phyloP scores from a whole-genome alignment of 352 stramenopile genomes.

The Globisporangium yorkense region DNA sequence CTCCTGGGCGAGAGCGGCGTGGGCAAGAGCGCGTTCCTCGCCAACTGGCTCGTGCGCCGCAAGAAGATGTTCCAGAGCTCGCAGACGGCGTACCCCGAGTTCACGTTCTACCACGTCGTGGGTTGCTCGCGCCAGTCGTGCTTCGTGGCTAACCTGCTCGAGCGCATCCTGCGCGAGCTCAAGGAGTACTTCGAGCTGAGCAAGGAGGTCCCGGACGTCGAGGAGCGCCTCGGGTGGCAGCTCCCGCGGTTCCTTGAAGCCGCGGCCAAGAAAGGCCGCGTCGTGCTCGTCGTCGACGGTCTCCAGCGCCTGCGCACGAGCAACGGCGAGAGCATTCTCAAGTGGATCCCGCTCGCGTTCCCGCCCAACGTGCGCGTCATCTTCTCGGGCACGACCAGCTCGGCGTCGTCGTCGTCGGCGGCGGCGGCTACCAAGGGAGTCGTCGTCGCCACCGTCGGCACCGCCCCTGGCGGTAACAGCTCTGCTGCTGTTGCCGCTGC shows the following conservation, averaged over 20 bases:
- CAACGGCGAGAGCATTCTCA: slow-evolving; percentile 86
- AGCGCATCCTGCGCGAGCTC: slow-evolving; percentile 84
- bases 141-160: slow-evolving; percentile 79
- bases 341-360: slow-evolving; percentile 87
- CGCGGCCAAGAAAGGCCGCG: slow-evolving; percentile 84
- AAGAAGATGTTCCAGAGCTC: slow-evolving; percentile 86
- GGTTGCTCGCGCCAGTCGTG: slow-evolving; percentile 85
- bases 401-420: slow-evolving; percentile 17
- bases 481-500: background rate
- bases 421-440: background rate
- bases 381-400: slow-evolving; percentile 61
- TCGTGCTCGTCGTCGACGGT: slow-evolving; percentile 89
- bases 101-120: slow-evolving; percentile 90
- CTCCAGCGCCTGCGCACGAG: slow-evolving; percentile 80
- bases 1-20: slow-evolving; percentile 66
- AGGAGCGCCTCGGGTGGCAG: slow-evolving; percentile 88
- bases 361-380: slow-evolving; percentile 87
- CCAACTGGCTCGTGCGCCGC: slow-evolving; percentile 75
- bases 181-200: slow-evolving; percentile 90
- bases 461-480: background rate
- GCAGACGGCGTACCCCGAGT: slow-evolving; percentile 77
- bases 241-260: slow-evolving; percentile 88
- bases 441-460: background rate
- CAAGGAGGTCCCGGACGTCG: slow-evolving; percentile 75
- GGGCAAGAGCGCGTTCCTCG: slow-evolving; percentile 71